Evolutionary conservation across 2,329 filamentous ascomycete genomes (phyloP), one percentile per base, ranked within the genome.

Genomic region (Thielaviopsis ethacetica): DNA sequence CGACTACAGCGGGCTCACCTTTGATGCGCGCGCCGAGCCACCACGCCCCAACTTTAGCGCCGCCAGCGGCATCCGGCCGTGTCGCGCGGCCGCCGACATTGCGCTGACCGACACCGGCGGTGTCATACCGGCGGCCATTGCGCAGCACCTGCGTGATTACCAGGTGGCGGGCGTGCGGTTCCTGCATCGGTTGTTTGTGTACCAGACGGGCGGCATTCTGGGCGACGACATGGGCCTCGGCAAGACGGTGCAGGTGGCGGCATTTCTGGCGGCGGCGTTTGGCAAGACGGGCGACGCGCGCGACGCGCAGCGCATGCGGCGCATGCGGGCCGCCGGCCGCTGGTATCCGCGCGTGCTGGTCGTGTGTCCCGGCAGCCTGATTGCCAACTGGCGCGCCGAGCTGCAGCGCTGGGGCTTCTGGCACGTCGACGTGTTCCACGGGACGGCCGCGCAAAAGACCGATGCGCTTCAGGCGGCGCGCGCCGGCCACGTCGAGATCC

Each of bases 181-280:
- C 66, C 75, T 98, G 7, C 91, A 97, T 68, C 81, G 88, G 61
- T 79, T 88, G 22, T 97, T 97, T 67, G 85, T 96, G 3, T 91
- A 88, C 64, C 93, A 98, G 67, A 85, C 85, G 65, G 93, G 93
- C 0, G 89, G 87, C 1, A 87, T 98, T 22, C 76, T 98, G 0
- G 91, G 91, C 2, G 93, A 98, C 67, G 93, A 98, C 66, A 98
- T 98, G 93, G 93, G 93, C 21, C 71, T 98, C 34, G 93, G 93
- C 0, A 98, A 98, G 71, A 98, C 93, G 0, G 88, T 98, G 2
- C 93, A 98, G 69, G 88, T 98, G 26, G 93, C 90, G 60, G 87
- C 91, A 0, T 97, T 98, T 64, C 74, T 98, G 22, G 88, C 89
- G 0, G 89, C 84, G 1, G 91, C 90, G 0, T 98, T 95, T 68